Base-by-base conservation (phyloP, 2,329 filamentous ascomycete genomes). In the Tolypocladium amazonense region DNA sequence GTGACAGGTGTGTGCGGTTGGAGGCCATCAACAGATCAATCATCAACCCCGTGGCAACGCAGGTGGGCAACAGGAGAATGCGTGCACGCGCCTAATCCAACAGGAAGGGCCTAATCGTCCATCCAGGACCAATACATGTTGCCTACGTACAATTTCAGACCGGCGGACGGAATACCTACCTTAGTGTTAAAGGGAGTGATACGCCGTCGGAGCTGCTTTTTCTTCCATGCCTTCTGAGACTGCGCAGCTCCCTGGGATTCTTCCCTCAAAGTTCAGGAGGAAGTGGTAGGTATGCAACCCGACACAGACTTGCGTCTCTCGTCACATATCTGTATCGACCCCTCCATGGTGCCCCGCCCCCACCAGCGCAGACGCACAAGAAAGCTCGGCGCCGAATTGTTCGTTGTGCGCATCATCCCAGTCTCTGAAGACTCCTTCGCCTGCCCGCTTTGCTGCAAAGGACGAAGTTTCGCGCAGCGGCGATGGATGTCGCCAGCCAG, bases 311-410 rank as follows among this genome's bases (percentile, higher is more conserved):
- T n/a, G n/a, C n/a, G n/a, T n/a, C n/a, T n/a, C n/a, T n/a, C n/a
- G n/a, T n/a, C n/a, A n/a, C n/a, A n/a, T n/a, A n/a, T n/a, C n/a
- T n/a, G n/a, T n/a, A 38, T 23, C 55, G 30, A 52, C 47, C 37
- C 30, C 33, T 41, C 30, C 47, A 54, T 30, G 25, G 12, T 58
- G 57, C 57, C 57, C 57, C 57, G 50, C 57, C 57, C 57, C 57
- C 50, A 45, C 57, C 52, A 56, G 23, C 23, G 23, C n/a, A 27
- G 25, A 25, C 50, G 50, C 50, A 53, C 50, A 33, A 37, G 6
- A 37, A 39, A n/a, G 54, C 41, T 37, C 20, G 18, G 30, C 12
- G 41, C 18, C 39, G 15, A 25, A 15, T 12, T 14, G 43, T 45
- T 25, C 6, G 9, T 50, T n/a, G n/a, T 35, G 30, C 50, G 30